phyloP scores from a whole-genome alignment of 2,329 filamentous ascomycete genomes.

The Cryphonectria radicalis region DNA sequence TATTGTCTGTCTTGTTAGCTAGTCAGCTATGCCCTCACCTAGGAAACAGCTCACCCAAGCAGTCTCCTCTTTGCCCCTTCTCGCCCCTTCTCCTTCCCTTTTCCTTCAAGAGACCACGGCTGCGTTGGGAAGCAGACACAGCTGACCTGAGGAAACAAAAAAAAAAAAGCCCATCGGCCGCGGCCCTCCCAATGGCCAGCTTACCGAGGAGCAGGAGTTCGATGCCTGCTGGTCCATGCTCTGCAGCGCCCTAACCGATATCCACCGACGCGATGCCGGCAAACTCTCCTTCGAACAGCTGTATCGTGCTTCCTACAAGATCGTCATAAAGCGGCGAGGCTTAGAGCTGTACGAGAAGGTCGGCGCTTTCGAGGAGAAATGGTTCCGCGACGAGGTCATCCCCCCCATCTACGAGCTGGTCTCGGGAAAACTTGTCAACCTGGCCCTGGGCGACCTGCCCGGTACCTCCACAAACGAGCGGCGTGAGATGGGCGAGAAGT shows the following conservation, averaged over 20 bases:
- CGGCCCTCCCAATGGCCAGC: conserved; percentile 12
- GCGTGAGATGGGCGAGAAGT: conserved; percentile 78
- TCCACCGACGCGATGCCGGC: conserved; percentile 90
- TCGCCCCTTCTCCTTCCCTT: not conserved
- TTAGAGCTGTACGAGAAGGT: conserved; percentile 80
- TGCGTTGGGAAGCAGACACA: not conserved
- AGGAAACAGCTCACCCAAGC: not conserved
- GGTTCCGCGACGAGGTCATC: conserved; percentile 77
- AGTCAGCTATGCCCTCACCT: not conserved
- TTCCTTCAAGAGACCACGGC: not conserved
- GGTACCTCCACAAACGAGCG: conserved; percentile 76
- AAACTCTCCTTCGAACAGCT: conserved; percentile 92
- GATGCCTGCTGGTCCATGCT: conserved; percentile 84
- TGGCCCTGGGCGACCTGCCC: conserved; percentile 60
- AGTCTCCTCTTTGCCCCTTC: not conserved
- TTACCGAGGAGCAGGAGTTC: conserved; percentile 71
- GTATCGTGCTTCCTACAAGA: conserved; percentile 91
- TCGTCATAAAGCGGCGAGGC: conserved; percentile 87
- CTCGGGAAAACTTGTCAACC: conserved; percentile 65
- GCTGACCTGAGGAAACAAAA: conserved; percentile 23
- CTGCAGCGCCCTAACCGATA: conserved; percentile 77
- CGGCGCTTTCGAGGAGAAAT: conserved; percentile 77
- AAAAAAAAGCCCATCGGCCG: conserved; percentile 35
- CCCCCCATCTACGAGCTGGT: conserved; percentile 72
- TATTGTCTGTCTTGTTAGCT: conserved; percentile 15